Evolutionary conservation across 2,329 filamentous ascomycete species (phyloP), one percentile per base, ranked within the genome.

Genomic region (Stagonosporopsis chrysanthemi): DNA sequence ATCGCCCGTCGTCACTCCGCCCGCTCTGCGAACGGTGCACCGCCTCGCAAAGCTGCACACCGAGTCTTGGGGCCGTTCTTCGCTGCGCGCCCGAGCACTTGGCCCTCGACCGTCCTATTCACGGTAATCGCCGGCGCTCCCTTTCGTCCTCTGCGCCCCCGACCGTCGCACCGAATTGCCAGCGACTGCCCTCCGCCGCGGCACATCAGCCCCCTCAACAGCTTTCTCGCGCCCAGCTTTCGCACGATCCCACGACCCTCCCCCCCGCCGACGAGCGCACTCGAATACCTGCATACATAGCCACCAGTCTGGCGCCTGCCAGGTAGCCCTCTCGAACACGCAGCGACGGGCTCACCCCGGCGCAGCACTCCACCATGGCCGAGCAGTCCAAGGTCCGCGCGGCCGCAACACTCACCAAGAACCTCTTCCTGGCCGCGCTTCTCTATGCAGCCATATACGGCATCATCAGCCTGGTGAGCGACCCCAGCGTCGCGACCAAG

Each of bases 391-490:
- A 69, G 58, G 49, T 68, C 31, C 65, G 69, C 38, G 68, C 72
- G 41, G 70, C 76, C 55, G 70, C 69, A 56, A 69, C 71, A 17
- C 75, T 81, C 52, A 40, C 80, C 42, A 76, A 78, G 60, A 82
- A 82, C 62, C 63, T 82, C 17, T 57, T 73, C 6, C 69, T 81
- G 35, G 80, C 79, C 23, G 71, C 73, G 23, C 59, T 80, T 12
- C 58, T 80, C 12, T 82, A 82, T 60, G 70, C 66, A 3, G 52
- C 73, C 47, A 75, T 81, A 33, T 80, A 77, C 60, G 76, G 74
- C 41, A 66, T 78, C 28, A 75, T 81, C 47, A 71, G 72, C 52
- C 55, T 81, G 4, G 73, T 77, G 48, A 75, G 74, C 64, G 78
- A 78, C 53, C 77, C 79, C 36, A 71, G 70, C 14, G 69, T 74